A percentile compares a stretch with the other conserved stretches of the same genome.
Evolutionary conservation across 768 basidiomycete species (phyloP).

Genomic region (Lactarius trivialis): DNA sequence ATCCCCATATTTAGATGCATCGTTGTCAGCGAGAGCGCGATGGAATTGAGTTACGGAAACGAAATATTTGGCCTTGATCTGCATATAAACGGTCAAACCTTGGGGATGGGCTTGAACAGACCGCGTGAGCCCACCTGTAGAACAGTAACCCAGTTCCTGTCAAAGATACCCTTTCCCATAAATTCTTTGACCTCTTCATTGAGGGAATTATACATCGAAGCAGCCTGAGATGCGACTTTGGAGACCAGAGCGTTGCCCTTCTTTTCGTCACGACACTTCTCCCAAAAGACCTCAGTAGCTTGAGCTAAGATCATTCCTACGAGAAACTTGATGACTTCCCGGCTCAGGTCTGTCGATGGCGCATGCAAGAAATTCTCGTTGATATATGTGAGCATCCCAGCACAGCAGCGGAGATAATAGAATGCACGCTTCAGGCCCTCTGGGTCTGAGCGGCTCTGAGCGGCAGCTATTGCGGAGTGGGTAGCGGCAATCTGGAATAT

Average conservation of each 20-base stretch:
- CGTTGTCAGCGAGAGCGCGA: constrained; percentile 70
- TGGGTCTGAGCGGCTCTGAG: constrained; percentile 63
- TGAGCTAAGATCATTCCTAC: constrained; percentile 86
- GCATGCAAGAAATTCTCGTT: constrained; percentile 99
- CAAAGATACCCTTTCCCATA: constrained; percentile 92
- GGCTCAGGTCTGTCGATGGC: constrained; percentile 87
- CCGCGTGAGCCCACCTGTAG: constrained; percentile 51
- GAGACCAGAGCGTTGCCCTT: constrained; percentile 70
- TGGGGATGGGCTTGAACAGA: background rate
- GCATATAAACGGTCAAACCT: constrained; percentile 8
- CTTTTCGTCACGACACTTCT: constrained; percentile 92
- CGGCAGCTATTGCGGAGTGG: constrained; percentile 83
- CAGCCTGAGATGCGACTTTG: constrained; percentile 80
- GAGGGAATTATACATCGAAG: constrained; percentile 73
- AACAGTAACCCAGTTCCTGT: constrained; percentile 87
- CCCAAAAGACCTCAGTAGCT: constrained; percentile 93
- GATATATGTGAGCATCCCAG: constrained; percentile 97
- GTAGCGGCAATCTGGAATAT: constrained; percentile 95
- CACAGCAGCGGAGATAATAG: constrained; percentile 81
- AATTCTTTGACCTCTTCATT: constrained; percentile 94
- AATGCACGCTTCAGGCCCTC: constrained; percentile 54
- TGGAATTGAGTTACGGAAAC: constrained; percentile 82
- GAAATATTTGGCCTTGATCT: constrained; percentile 93
- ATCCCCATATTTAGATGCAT: constrained; percentile 78
- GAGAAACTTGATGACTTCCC: constrained; percentile 92